Evolutionary conservation across 139 green algal genomes (phyloP), one percentile per base, ranked within the genome.

Genomic region (Picochlorum sp.): DNA sequence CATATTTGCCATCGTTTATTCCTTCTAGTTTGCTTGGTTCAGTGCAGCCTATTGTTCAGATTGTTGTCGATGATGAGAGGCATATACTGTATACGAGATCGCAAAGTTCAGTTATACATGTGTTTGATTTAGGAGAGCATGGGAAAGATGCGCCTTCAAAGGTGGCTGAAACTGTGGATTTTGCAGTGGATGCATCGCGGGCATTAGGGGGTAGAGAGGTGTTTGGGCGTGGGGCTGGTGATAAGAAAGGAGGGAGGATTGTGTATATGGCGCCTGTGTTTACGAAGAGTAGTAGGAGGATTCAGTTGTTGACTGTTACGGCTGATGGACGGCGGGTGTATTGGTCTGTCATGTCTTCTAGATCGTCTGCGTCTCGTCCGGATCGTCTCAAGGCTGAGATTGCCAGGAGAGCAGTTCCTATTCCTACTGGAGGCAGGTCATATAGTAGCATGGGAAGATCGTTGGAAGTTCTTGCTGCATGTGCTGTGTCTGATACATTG

Each of bases 261-360:
- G 83, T 88, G 31, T 63, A 88, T 72, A 83, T 97, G n/a, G 74
- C 80, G 4, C 57, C 78, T 38, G 83, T 96, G 9, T 62, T 68
- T 13, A 68, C 51, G 9, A 24, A 28, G 4, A 70, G 78, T 50
- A 74, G 60, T 15, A 28, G 44, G 11, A 61, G 63, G 34, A 68
- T 96, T 30, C 87, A 95, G 49, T 75, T 97, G 18, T 63, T 96
- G 56, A 90, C 83, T 2, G 73, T 96, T 16, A 90, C 86, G 1
- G 78, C 84, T 10, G 89, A 96, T 57, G 91, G 89, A 10, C 69
- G 86, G 1, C 76, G 91, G 15, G 80, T 95, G 2, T 97, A 91
- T 77, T 89, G 95, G 67, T 34, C 50, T 24, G 23, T 49, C 18
- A 11, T 21, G 49, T 13, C 20, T 47, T 56, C 59, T 15, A 4